Conservation (phyloP, 768 basidiomycete genomes). For the Candolleomyces eurysporus region DNA sequence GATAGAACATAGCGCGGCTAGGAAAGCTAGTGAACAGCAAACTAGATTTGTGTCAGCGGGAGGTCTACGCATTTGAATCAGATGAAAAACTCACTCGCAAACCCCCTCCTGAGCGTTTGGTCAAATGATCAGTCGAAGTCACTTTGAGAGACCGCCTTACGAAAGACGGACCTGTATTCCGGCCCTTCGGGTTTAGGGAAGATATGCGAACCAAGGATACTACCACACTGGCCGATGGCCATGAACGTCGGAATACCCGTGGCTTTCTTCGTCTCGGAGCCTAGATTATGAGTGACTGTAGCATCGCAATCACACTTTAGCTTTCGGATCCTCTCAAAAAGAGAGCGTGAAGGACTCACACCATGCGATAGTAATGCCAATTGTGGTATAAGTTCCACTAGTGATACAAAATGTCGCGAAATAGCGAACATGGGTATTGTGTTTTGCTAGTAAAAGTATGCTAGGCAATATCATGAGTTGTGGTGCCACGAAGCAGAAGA, state of each 20-base stretch:
- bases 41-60: conserved; percentile 25
- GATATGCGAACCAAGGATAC: conserved; percentile 72
- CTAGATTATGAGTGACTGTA: conserved; percentile 71
- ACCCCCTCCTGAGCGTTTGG: conserved; percentile 47
- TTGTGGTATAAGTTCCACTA: conserved; percentile 73
- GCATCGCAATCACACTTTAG: neutral
- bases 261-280: conserved; percentile 75
- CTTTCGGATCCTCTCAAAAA: neutral
- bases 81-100: conserved; percentile 40
- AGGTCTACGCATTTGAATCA: neutral
- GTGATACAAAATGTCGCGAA: conserved; percentile 80
- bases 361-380: conserved; percentile 76
- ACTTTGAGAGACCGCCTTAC: neutral
- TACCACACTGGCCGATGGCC: conserved; percentile 78
- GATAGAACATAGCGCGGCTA: conserved; percentile 52
- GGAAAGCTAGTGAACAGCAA: conserved; percentile 50
- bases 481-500: neutral
- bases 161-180: conserved; percentile 49
- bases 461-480: conserved; percentile 24
- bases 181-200: conserved; percentile 67
- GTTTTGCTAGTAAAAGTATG: conserved; percentile 51
- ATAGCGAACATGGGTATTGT: conserved; percentile 63
- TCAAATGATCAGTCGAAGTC: neutral
- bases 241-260: conserved; percentile 77
- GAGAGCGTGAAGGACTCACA: conserved; percentile 42